These are phyloP conservation scores for Plenodomus biglobosus DNA, from an alignment of 2,329 filamentous ascomycete genomes.

Conservation along the genomic window DNA sequence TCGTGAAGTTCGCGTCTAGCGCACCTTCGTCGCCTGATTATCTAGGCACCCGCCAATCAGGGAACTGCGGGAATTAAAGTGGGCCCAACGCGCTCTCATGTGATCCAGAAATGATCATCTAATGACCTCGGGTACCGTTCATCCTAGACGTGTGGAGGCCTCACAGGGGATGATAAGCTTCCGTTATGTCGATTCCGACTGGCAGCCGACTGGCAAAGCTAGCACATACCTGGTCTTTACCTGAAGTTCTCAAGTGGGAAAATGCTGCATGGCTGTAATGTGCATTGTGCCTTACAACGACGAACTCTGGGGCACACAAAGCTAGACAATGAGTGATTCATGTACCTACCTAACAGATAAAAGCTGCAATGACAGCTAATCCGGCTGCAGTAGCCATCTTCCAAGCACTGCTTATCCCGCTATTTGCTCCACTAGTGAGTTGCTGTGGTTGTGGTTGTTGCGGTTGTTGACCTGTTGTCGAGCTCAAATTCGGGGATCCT, in stretches of 20 bases:
- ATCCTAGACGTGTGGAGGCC: too few species aligned
- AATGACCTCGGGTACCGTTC: too few species aligned
- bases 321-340: too few species aligned
- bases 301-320: too few species aligned
- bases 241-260: too few species aligned
- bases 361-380: not conserved
- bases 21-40: not conserved
- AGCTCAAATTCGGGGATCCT: not conserved
- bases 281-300: too few species aligned
- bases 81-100: not conserved
- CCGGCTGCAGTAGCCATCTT: not conserved
- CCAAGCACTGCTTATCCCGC: not conserved
- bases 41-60: not conserved
- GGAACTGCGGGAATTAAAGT: not conserved
- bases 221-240: too few species aligned
- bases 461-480: not conserved
- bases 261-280: too few species aligned
- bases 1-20: not conserved
- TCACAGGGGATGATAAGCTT: too few species aligned
- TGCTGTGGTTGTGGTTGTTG: constrained; percentile 3
- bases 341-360: not conserved
- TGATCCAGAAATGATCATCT: too few species aligned
- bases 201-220: too few species aligned
- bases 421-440: constrained; percentile 4
- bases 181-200: too few species aligned